Evolutionary conservation across 371 early-diverging fungal species (phyloP).

Genomic region (Circinella minor): DNA sequence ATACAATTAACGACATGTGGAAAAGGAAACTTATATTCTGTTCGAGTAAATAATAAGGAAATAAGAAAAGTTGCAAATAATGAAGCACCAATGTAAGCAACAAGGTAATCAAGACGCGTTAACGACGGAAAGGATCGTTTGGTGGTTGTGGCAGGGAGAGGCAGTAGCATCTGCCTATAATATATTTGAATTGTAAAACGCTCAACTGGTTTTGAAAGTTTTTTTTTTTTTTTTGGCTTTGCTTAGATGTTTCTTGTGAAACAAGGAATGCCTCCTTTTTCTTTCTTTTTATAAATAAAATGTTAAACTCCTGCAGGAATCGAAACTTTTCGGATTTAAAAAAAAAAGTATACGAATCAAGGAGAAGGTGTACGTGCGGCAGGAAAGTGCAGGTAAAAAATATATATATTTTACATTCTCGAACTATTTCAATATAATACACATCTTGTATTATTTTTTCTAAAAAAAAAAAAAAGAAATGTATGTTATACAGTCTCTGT

Average conservation of each 20-base stretch:
- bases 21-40: constrained; percentile 21
- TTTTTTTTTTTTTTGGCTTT: neutral
- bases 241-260: neutral
- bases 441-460: no score
- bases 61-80: constrained; percentile 11
- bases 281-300: neutral
- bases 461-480: no score
- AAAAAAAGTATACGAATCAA: no score
- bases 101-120: constrained; percentile 5
- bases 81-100: constrained; percentile 11
- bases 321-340: no score
- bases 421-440: no score
- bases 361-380: no score
- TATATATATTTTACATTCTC: no score
- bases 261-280: neutral
- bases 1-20: constrained; percentile 15
- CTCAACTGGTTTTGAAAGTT: neutral
- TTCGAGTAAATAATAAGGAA: neutral
- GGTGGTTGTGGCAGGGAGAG: constrained; percentile 4
- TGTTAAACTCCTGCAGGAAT: neutral
- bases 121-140: constrained; percentile 1
- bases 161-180: constrained; percentile 4
- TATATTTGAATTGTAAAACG: no score
- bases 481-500: no score
- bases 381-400: no score